Evolutionary conservation across 306 rosid genomes (phyloP).

Genomic region (Calophaca sinica): DNA sequence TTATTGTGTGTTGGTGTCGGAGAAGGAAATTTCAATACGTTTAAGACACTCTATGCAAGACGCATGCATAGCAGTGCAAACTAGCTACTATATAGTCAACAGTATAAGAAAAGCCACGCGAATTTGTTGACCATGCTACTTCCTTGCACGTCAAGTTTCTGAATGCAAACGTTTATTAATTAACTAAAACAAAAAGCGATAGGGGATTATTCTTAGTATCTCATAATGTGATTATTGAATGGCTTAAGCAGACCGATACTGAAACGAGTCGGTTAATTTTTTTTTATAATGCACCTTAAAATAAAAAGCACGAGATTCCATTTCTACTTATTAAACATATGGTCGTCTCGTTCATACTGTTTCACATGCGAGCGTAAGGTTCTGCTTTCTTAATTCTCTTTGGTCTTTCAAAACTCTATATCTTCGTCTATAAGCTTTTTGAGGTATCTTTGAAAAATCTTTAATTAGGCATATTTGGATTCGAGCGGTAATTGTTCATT

Average conservation of each 20-base stretch:
- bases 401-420: constrained; percentile 31
- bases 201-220: constrained; percentile 7
- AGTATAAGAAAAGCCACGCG: constrained; percentile 23
- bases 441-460: constrained; percentile 42
- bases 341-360: constrained; percentile 46
- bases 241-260: not conserved
- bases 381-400: constrained; percentile 41
- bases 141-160: constrained; percentile 59
- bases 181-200: not conserved
- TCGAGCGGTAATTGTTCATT: constrained; percentile 19
- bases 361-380: constrained; percentile 55
- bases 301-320: constrained; percentile 60
- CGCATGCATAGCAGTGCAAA: constrained; percentile 32
- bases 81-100: not conserved
- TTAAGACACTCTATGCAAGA: not conserved
- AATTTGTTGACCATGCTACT: constrained; percentile 43
- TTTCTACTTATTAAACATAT: constrained; percentile 34
- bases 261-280: no score
- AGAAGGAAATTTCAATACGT: constrained; percentile 12
- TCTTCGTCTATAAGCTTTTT: constrained; percentile 37
- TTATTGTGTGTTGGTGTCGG: not conserved
- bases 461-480: constrained; percentile 1
- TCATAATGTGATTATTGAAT: constrained; percentile 3
- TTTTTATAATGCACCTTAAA: not conserved
- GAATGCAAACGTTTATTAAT: constrained; percentile 28